Conservation (phyloP, 306 rosid species). For the Pyrus communis region DNA sequence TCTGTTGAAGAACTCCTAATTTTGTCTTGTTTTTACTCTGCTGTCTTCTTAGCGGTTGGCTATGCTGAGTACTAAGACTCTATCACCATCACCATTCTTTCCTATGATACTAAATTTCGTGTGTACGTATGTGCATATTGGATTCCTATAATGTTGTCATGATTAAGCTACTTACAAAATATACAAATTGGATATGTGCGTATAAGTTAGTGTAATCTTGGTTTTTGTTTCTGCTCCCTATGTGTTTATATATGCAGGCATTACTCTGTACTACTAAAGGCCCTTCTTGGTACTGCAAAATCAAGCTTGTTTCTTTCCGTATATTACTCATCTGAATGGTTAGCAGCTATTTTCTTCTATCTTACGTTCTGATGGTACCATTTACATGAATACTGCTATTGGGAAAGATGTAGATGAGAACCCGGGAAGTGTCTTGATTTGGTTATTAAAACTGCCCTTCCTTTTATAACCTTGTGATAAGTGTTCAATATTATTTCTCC, state of each 20-base stretch:
- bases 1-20: neutral
- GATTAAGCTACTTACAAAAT: neutral
- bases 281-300: slow-evolving; percentile 84
- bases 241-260: slow-evolving; percentile 51
- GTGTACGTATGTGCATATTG: neutral
- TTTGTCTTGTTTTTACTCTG: neutral
- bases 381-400: neutral
- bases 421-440: neutral
- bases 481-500: neutral
- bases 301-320: slow-evolving; percentile 93
- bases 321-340: slow-evolving; percentile 94
- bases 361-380: neutral
- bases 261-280: slow-evolving; percentile 54
- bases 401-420: neutral
- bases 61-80: neutral
- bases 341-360: slow-evolving; percentile 17
- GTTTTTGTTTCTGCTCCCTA: neutral
- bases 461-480: neutral
- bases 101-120: neutral
- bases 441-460: neutral
- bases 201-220: slow-evolving; percentile 1
- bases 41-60: neutral
- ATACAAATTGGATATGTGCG: neutral
- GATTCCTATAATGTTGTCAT: neutral
- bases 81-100: neutral